A percentile compares a stretch with the other conserved stretches of the same genome.
These are phyloP conservation scores for Penicillium roqueforti DNA, from an alignment of 495 filamentous ascomycete species.

Conservation along the genomic window DNA sequence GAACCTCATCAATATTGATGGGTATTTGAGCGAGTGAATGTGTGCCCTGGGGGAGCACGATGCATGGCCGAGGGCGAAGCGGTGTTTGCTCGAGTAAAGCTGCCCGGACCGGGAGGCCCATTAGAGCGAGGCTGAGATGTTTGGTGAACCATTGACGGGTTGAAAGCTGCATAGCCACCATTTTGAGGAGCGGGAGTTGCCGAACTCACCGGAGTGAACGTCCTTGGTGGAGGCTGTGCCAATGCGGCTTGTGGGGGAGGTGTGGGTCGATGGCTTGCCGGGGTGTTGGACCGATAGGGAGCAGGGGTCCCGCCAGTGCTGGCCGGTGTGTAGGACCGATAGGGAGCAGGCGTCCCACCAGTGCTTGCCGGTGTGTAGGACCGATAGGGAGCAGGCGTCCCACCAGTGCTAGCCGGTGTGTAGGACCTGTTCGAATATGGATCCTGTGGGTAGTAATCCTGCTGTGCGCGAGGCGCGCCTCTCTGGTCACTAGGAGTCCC, in stretches of 20 bases:
- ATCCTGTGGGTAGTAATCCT: conserved; percentile 10
- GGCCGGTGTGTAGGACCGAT: conserved; percentile 7
- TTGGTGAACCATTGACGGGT: conserved; percentile 10
- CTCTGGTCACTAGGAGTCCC: conserved; percentile 1
- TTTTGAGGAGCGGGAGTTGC: conserved; percentile 6
- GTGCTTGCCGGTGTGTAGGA: too few relatives aligned
- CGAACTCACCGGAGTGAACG: conserved; percentile 14
- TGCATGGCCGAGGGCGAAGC: conserved; percentile 22
- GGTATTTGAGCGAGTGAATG: conserved; percentile 24
- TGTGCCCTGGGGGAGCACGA: conserved; percentile 23
- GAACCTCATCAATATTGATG: conserved; percentile 19
- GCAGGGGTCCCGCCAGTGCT: conserved; percentile 4
- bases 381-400: conserved; percentile 6
- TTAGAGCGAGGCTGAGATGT: conserved; percentile 13
- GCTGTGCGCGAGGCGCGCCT: conserved; percentile 1
- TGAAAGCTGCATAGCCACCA: conserved; percentile 20
- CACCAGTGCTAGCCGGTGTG: conserved; percentile 15
- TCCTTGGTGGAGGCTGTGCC: conserved; percentile 9
- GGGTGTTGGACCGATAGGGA: conserved; percentile 19
- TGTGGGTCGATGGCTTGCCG: conserved; percentile 19
- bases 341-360: conserved; percentile 7
- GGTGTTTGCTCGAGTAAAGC: conserved; percentile 24
- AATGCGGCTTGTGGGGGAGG: conserved; percentile 12
- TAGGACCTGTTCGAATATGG: conserved; percentile 15
- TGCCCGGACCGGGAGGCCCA: conserved; percentile 5